Percentiles rank a stretch among this genome's conserved stretches.
phyloP scores from a whole-genome alignment of 352 stramenopile genomes.

The Globisporangium camurandrum region DNA sequence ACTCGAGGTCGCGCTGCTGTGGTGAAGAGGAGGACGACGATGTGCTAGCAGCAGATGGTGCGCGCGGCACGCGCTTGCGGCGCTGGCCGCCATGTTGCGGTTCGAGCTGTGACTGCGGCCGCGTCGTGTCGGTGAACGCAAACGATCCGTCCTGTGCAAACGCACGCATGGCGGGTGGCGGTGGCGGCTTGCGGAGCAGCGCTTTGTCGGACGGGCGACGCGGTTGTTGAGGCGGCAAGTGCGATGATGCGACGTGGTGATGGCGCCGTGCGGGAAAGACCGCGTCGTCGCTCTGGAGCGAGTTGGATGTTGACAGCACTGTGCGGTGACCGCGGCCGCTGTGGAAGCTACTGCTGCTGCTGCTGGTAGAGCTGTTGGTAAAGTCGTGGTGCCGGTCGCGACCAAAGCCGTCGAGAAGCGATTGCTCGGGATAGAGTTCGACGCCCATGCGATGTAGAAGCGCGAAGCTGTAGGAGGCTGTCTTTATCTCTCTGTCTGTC shows the following conservation, averaged over 20 bases:
- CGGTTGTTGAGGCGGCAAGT: not conserved
- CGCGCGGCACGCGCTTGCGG: slow-evolving; percentile 6
- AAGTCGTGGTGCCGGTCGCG: slow-evolving; percentile 1
- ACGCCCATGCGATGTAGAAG: slow-evolving; percentile 9
- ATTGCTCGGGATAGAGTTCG: not conserved
- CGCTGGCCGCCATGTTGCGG: slow-evolving; percentile 2
- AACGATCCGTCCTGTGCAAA: slow-evolving; percentile 13
- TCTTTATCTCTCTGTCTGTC: slow-evolving; percentile 10
- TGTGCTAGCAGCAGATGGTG: too few species aligned
- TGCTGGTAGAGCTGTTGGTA: not conserved
- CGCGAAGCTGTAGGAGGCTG: too few species aligned
- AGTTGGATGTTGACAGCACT: too few species aligned
- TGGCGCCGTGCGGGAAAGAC: slow-evolving; percentile 3
- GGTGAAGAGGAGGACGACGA: too few species aligned
- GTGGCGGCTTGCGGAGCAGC: slow-evolving; percentile 2
- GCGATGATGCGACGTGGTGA: not conserved
- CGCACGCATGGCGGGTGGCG: slow-evolving; percentile 2
- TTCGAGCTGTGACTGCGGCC: not conserved
- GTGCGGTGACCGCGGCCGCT: not conserved
- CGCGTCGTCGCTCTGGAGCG: not conserved
- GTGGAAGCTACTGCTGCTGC: slow-evolving; percentile 5
- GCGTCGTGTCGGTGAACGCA: slow-evolving; percentile 1
- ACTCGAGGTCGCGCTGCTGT: slow-evolving; percentile 46
- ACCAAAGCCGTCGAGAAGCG: slow-evolving; percentile 4
- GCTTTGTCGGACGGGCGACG: slow-evolving; percentile 5